These are phyloP conservation scores for Nevesoporus exiguus DNA, from an alignment of 768 basidiomycete species.

Conservation along the genomic window DNA sequence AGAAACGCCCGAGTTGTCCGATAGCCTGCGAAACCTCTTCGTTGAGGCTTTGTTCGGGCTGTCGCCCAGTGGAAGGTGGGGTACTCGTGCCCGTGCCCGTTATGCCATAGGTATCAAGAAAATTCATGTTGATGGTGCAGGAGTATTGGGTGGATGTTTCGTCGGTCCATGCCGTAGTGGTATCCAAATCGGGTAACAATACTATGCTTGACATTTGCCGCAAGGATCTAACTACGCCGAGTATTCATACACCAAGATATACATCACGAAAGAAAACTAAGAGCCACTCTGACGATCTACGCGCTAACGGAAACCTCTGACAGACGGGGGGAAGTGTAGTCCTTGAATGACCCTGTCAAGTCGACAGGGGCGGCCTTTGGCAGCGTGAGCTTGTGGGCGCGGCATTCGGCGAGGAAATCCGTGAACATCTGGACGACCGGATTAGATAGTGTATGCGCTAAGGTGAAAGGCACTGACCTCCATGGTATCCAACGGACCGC, in stretches of 20 bases:
- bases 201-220: too few relatives aligned
- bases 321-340: conserved; percentile 18
- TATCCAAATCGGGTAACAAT: conserved; percentile 15
- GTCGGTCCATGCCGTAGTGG: background rate
- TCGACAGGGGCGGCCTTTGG: conserved; percentile 18
- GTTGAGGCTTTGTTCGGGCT: conserved; percentile 59
- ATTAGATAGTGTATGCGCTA: background rate
- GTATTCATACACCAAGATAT: conserved; percentile 18
- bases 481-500: conserved; percentile 97
- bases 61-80: conserved; percentile 38
- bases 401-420: conserved; percentile 84
- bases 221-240: background rate
- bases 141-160: background rate
- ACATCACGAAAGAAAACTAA: background rate
- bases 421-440: conserved; percentile 73
- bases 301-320: conserved; percentile 30
- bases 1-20: conserved; percentile 80
- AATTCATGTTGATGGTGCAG: conserved; percentile 52
- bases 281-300: conserved; percentile 2
- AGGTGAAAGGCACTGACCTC: conserved; percentile 53
- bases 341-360: conserved; percentile 16
- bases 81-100: conserved; percentile 41
- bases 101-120: conserved; percentile 67
- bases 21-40: conserved; percentile 89
- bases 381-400: conserved; percentile 45